Conservation (phyloP, 164 flowering plant species). For the Buxus sempervirens region DNA sequence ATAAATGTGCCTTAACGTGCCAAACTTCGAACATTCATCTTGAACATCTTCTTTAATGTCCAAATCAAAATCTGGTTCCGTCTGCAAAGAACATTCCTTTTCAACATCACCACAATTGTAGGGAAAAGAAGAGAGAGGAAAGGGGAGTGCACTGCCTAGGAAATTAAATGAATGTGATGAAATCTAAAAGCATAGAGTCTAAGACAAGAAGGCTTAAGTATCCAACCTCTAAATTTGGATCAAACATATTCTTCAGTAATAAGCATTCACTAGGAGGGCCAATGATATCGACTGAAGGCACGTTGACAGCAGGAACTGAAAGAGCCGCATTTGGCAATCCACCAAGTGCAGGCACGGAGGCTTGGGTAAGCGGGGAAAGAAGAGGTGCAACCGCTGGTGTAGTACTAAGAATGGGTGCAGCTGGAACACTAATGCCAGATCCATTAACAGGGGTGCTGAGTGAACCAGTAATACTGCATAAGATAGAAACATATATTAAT, state of each 20-base stretch:
- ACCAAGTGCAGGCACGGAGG: constrained; percentile 39
- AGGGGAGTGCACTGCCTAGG: too few species aligned
- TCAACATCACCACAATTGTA: not conserved
- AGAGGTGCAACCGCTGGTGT: constrained; percentile 35
- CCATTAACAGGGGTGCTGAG: constrained; percentile 33
- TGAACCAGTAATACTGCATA: constrained; percentile 51
- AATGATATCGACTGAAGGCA: constrained; percentile 48
- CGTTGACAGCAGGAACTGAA: constrained; percentile 34
- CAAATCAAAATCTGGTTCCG: constrained; percentile 82
- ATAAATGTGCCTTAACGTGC: constrained; percentile 57
- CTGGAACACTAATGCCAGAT: constrained; percentile 31
- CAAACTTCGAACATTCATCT: constrained; percentile 76
- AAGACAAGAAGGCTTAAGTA: not conserved
- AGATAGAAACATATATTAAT: constrained; percentile 3
- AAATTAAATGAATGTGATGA: too few species aligned
- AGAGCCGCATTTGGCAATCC: constrained; percentile 46
- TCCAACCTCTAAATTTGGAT: constrained; percentile 74
- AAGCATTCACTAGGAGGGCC: constrained; percentile 88
- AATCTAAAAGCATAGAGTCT: too few species aligned
- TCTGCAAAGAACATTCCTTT: constrained; percentile 33
- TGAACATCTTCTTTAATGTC: constrained; percentile 89
- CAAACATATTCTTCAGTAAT: constrained; percentile 88
- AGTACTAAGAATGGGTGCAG: constrained; percentile 43
- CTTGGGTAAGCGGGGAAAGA: constrained; percentile 38
- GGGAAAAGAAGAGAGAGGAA: not conserved